phyloP scores from a whole-genome alignment of 192 early-diverging fungal species.

The Hyaloraphidium curvatum region DNA sequence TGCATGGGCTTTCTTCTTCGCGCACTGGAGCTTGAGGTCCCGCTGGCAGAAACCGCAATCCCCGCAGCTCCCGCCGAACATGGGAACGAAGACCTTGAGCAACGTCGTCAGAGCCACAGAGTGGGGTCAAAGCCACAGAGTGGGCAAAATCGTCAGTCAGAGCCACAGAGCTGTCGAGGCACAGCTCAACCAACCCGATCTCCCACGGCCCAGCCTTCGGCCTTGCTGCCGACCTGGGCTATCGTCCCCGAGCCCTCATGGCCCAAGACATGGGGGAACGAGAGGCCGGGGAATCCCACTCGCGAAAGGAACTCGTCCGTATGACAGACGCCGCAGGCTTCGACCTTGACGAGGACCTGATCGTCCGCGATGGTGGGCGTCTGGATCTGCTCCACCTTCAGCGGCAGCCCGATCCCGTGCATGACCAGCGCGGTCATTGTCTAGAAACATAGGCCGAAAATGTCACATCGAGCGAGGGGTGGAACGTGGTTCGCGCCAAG shows the following conservation, averaged over 20 bases:
- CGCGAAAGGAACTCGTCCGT: background rate
- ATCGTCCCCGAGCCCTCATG: constrained; percentile 1
- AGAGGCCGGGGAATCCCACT: background rate
- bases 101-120: background rate
- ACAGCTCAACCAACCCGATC: background rate
- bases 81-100: background rate
- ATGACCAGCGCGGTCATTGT: background rate
- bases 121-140: background rate
- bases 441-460: too few relatives aligned
- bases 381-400: background rate
- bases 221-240: background rate
- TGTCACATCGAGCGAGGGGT: too few relatives aligned
- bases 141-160: too few relatives aligned
- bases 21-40: background rate
- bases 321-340: background rate
- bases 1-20: background rate
- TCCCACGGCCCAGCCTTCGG: background rate
- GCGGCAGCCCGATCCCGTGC: background rate
- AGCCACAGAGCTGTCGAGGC: too few relatives aligned
- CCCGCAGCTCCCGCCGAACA: background rate
- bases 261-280: background rate
- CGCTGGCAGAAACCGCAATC: background rate
- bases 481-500: too few relatives aligned
- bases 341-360: background rate
- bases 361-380: background rate